Evolutionary conservation across 2,329 filamentous ascomycete genomes (phyloP), one percentile per base, ranked within the genome.

Genomic region (Dryadomyces sulphureus): DNA sequence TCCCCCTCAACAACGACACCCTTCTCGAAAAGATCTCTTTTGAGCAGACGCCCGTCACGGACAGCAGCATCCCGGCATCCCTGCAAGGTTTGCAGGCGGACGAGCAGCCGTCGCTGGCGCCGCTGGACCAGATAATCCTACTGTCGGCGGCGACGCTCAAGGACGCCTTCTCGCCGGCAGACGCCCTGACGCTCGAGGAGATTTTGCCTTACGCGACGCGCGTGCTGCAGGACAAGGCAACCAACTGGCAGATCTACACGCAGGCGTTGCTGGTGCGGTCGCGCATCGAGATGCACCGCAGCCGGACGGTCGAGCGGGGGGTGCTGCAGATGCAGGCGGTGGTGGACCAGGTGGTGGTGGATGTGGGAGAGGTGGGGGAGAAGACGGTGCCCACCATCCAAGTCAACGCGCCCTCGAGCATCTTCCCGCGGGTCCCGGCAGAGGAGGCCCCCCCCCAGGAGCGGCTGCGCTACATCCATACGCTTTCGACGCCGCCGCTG

Each of bases 161-260:
- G 50, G 94, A 96, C 57, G 88, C 85, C 0, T 83, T 80, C 51
- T 82, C 88, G 0, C 88, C 92, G 0, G 71, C 79, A 1, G 83
- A 96, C 59, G 81, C 84, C 0, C 68, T 98, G 1, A 96, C 89
- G 0, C 75, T 88, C n/a, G 89, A 96, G 63, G 87, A 96, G 59
- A 90, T 94, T 5, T 64, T 94, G 1, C 92, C 92, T 0, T 98
- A 90, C 59, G 92, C 92, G 1, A 82, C 81, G 2, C 78, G 92
- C 36, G 92, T 96, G 0, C 71, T 98, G 1, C 76, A 84, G 8
- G 88, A 92, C 50, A 89, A 90, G 54, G 84, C 84, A 40, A 90
- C 87, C 1, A 98, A 96, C 61, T 98, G 92, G 92, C 92, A 96
- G 60, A 81, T 95, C 30, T 96, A 96, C 59, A 95, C 92, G 0